Conservation (phyloP, 495 filamentous ascomycete species). For the Staphylotrichum tortipilum region DNA sequence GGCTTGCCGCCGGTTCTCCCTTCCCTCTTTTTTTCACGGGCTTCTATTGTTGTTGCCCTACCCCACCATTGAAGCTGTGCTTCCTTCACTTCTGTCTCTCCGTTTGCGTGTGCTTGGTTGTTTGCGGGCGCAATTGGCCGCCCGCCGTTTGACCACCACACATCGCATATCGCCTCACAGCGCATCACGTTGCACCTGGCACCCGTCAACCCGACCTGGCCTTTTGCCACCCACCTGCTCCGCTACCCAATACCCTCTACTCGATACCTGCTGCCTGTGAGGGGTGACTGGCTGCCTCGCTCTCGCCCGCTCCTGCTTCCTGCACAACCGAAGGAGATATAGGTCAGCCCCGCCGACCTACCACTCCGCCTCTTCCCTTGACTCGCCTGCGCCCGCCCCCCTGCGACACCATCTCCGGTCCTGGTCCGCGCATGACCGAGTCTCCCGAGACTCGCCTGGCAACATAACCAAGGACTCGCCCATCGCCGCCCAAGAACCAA, state of each 20-base stretch:
- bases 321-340: not conserved
- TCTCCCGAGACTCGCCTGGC: not conserved
- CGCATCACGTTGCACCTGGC: not conserved
- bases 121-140: constrained; percentile 2
- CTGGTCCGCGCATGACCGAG: not conserved
- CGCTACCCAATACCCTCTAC: too few relatives aligned
- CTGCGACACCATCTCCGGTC: not conserved
- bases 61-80: constrained; percentile 9
- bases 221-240: constrained; percentile 1
- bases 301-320: too few relatives aligned
- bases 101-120: constrained; percentile 2
- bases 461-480: too few relatives aligned
- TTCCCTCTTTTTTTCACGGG: not conserved
- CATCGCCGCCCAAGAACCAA: not conserved
- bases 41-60: not conserved
- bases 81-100: constrained; percentile 9
- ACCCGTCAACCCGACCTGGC: too few relatives aligned
- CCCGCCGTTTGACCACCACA: constrained; percentile 2
- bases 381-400: not conserved
- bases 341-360: not conserved
- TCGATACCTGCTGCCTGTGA: too few relatives aligned
- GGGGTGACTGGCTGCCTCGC: constrained; percentile 5
- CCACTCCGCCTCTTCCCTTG: not conserved
- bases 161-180: too few relatives aligned
- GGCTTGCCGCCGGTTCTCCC: too few relatives aligned